phyloP scores from a whole-genome alignment of 1,284 basidiomycete genomes.

The Cutaneotrichosporon sp. region DNA sequence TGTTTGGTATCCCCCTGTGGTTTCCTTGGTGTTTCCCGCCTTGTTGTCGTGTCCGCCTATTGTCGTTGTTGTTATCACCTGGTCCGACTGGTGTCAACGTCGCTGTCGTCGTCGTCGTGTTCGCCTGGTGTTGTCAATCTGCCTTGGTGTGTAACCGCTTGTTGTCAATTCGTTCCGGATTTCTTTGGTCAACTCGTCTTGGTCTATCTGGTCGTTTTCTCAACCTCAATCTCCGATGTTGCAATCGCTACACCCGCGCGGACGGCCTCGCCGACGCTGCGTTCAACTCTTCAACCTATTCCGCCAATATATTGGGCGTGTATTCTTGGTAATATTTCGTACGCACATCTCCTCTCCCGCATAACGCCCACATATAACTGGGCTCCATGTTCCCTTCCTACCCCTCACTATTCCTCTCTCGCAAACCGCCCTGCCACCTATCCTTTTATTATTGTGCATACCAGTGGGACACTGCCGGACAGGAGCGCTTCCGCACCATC shows the following conservation, averaged over 20 bases:
- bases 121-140: not conserved
- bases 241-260: slow-evolving; percentile 2
- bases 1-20: not conserved
- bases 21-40: not conserved
- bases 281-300: slow-evolving; percentile 7
- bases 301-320: slow-evolving; percentile 29
- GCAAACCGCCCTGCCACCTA: slow-evolving; percentile 15
- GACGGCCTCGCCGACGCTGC: slow-evolving; percentile 8
- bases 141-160: not conserved
- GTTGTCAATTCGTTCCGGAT: slow-evolving; percentile 1
- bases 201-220: not conserved
- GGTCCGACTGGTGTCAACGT: not conserved
- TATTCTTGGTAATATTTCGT: slow-evolving; percentile 24
- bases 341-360: slow-evolving; percentile 16
- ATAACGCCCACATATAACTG: slow-evolving; percentile 7
- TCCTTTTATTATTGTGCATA: slow-evolving; percentile 24
- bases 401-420: slow-evolving; percentile 15
- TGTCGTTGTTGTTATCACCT: slow-evolving; percentile 2
- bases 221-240: not conserved
- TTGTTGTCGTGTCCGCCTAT: slow-evolving; percentile 2
- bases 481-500: slow-evolving; percentile 96
- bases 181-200: not conserved
- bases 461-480: slow-evolving; percentile 98
- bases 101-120: not conserved
- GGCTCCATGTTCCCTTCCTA: slow-evolving; percentile 6